phyloP scores from a whole-genome alignment of 495 filamentous ascomycete genomes.

The Podospora pseudocomata region DNA sequence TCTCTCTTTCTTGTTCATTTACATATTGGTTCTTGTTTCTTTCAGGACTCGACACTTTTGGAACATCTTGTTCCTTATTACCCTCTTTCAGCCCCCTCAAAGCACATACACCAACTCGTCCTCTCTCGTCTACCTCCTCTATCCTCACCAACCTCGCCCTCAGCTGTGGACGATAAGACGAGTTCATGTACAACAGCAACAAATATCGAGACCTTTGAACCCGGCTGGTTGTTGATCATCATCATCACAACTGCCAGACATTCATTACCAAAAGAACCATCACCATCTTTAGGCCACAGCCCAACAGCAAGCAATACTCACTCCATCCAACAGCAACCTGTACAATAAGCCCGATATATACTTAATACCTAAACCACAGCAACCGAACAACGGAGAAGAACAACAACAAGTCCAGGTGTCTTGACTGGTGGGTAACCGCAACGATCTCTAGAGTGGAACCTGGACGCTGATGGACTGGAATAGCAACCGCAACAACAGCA shows the following conservation, averaged over 20 bases:
- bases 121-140: conserved; percentile 8
- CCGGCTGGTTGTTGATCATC: conserved; percentile 37
- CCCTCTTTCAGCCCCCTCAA: conserved; percentile 39
- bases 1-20: conserved; percentile 48
- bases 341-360: conserved; percentile 45
- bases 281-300: conserved; percentile 51
- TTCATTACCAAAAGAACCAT: conserved; percentile 44
- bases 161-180: conserved; percentile 14
- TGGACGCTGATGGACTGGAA: conserved; percentile 3
- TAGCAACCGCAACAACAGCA: conserved; percentile 3
- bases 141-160: neutral
- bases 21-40: conserved; percentile 49
- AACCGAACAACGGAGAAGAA: conserved; percentile 18
- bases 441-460: neutral
- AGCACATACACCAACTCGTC: conserved; percentile 18
- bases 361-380: conserved; percentile 41
- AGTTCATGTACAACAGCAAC: conserved; percentile 45
- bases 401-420: conserved; percentile 8
- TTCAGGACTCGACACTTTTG: conserved; percentile 45
- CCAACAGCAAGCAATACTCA: conserved; percentile 39
- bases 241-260: conserved; percentile 43
- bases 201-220: conserved; percentile 36
- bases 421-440: conserved; percentile 29
- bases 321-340: conserved; percentile 27
- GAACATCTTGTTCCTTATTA: conserved; percentile 39